Percentiles rank a stretch among this genome's conserved stretches.
Evolutionary conservation across 768 basidiomycete genomes (phyloP).

Genomic region (Boletus vermiculosoides): DNA sequence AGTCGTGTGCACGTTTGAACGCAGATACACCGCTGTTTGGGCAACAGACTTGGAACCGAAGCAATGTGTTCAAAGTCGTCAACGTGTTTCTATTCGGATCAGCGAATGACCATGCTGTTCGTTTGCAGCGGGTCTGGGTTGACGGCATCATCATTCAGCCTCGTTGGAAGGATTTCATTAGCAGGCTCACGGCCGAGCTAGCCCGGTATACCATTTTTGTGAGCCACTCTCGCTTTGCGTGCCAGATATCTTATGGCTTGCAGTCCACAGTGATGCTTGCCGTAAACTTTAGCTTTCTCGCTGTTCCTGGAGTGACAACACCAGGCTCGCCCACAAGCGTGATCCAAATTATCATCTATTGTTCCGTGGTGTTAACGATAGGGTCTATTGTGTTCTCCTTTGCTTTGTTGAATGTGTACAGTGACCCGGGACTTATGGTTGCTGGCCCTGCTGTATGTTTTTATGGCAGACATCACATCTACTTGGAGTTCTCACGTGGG

Average conservation of each 20-base stretch:
- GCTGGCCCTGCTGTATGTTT: conserved; percentile 10
- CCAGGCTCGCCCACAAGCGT: not conserved
- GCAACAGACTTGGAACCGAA: conserved; percentile 9
- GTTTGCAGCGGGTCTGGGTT: conserved; percentile 16
- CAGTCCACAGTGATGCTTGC: conserved; percentile 21
- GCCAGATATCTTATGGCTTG: not conserved
- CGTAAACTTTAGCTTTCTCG: conserved; percentile 15
- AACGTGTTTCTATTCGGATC: conserved; percentile 5
- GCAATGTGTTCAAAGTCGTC: not conserved
- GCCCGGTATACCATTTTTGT: conserved; percentile 15
- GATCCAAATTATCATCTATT: conserved; percentile 12
- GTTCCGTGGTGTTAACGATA: conserved; percentile 10
- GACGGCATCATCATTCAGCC: conserved; percentile 12
- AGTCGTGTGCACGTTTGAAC: conserved; percentile 10
- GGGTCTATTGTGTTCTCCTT: conserved; percentile 19
- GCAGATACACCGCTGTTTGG: conserved; percentile 8
- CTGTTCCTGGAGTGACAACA: conserved; percentile 7
- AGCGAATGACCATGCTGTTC: conserved; percentile 8
- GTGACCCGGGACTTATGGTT: conserved; percentile 1
- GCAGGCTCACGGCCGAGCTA: conserved; percentile 4
- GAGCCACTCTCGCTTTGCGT: not conserved
- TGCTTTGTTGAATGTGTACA: conserved; percentile 13
- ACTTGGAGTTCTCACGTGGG: not conserved
- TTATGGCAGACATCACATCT: no score
- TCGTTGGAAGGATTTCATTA: conserved; percentile 13